Percentiles rank a stretch among this genome's conserved stretches.
phyloP scores from a whole-genome alignment of 2,329 filamentous ascomycete genomes.

The Penicillium sp. region DNA sequence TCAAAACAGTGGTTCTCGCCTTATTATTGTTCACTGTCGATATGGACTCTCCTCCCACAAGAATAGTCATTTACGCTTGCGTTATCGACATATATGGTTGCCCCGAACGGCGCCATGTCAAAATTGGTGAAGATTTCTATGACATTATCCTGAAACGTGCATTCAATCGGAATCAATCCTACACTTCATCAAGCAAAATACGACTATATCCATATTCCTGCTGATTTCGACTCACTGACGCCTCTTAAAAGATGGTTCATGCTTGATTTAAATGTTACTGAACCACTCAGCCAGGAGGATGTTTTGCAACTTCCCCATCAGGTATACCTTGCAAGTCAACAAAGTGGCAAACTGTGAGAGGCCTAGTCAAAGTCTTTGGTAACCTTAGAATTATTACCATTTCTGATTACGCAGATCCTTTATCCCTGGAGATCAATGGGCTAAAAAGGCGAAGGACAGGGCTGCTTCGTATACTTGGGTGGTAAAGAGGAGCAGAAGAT shows the following conservation, averaged over 20 bases:
- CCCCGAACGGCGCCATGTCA: constrained; percentile 20
- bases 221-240: constrained; percentile 17
- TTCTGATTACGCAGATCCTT: constrained; percentile 1
- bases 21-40: no score
- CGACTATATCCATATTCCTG: constrained; percentile 24
- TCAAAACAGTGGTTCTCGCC: background rate
- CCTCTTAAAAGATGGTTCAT: constrained; percentile 24
- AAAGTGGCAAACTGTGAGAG: constrained; percentile 19
- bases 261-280: constrained; percentile 17
- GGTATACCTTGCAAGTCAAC: constrained; percentile 23
- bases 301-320: constrained; percentile 18
- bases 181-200: constrained; percentile 16
- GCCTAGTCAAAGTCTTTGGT: no score
- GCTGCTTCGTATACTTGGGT: constrained; percentile 20
- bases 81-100: constrained; percentile 23
- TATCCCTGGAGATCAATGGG: constrained; percentile 14
- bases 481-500: constrained; percentile 22
- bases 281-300: constrained; percentile 10
- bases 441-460: constrained; percentile 16
- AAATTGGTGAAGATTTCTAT: constrained; percentile 19
- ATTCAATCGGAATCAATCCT: constrained; percentile 18
- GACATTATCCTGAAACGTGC: constrained; percentile 10
- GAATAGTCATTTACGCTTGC: constrained; percentile 18
- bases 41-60: constrained; percentile 1
- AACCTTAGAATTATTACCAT: background rate